These are phyloP conservation scores for Eucalyptus sideroxylon DNA, from an alignment of 345 rosid genomes.

Conservation along the genomic window DNA sequence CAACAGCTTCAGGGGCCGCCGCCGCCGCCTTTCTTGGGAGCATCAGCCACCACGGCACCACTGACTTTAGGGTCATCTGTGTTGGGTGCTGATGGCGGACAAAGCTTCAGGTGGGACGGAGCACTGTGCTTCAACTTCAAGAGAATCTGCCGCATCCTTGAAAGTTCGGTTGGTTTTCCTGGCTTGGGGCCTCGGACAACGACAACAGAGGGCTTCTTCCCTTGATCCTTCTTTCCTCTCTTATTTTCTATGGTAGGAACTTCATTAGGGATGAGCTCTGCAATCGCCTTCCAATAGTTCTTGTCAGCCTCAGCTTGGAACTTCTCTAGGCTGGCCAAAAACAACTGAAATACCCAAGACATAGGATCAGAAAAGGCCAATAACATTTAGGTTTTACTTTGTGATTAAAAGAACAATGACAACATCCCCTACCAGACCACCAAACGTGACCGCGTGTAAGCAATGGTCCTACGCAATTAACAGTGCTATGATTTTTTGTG, in stretches of 20 bases:
- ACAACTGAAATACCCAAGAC: conserved; percentile 6
- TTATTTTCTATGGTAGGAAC: conserved; percentile 48
- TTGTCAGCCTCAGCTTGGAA: conserved; percentile 64
- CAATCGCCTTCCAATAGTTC: conserved; percentile 82
- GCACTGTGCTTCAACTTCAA: neutral
- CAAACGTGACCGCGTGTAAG: neutral
- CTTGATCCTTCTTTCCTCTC: conserved; percentile 64
- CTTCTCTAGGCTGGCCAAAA: conserved; percentile 39
- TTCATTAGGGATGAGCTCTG: conserved; percentile 77
- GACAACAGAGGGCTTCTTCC: conserved; percentile 39
- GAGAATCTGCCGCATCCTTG: neutral
- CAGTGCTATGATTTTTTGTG: neutral
- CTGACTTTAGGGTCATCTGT: neutral
- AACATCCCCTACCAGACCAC: neutral
- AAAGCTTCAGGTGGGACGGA: neutral
- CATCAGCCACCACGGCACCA: neutral
- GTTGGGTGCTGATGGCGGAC: neutral
- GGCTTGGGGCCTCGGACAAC: conserved; percentile 82
- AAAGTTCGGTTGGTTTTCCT: conserved; percentile 39
- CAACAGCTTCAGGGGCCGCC: neutral
- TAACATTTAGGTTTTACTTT: neutral
- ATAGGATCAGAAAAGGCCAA: neutral
- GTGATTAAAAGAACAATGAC: neutral
- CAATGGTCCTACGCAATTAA: neutral
- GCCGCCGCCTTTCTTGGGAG: neutral